Conservation (phyloP, 768 basidiomycete species). For the Podaxis sp. region DNA sequence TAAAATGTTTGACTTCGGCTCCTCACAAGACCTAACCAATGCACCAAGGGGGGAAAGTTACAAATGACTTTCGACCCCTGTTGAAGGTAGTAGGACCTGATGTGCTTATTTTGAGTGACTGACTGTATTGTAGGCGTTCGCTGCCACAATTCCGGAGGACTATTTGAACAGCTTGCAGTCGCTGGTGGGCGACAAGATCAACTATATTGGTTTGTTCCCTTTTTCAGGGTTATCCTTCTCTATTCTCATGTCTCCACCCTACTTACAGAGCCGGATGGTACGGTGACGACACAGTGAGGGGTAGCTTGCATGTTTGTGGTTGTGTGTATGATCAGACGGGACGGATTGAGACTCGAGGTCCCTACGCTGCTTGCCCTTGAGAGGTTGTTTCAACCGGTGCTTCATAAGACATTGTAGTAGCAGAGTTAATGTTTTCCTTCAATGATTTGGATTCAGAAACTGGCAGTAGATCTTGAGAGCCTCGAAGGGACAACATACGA, state of each 20-base stretch:
- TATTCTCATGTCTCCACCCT: neutral
- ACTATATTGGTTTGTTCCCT: neutral
- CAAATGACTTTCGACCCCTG: constrained; percentile 1
- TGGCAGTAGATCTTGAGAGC: too few species aligned
- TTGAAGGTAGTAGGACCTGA: neutral
- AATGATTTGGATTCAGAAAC: too few species aligned
- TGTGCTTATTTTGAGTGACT: neutral
- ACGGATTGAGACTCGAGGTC: too few species aligned
- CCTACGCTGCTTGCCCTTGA: too few species aligned
- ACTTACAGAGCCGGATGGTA: neutral
- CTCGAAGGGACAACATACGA: too few species aligned
- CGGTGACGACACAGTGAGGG: neutral
- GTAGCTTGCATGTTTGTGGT: too few species aligned
- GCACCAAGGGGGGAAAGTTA: neutral
- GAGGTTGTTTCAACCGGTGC: too few species aligned
- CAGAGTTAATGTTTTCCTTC: too few species aligned
- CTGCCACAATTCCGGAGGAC: neutral
- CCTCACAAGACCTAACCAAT: neutral
- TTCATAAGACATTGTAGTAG: too few species aligned
- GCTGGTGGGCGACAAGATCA: neutral
- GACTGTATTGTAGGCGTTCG: neutral
- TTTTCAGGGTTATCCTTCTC: neutral
- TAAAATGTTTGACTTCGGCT: neutral
- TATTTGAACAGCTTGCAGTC: neutral
- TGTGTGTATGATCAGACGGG: too few species aligned